Base-by-base conservation (phyloP, 2,329 filamentous ascomycete genomes). In the Colletotrichum brevisporum region DNA sequence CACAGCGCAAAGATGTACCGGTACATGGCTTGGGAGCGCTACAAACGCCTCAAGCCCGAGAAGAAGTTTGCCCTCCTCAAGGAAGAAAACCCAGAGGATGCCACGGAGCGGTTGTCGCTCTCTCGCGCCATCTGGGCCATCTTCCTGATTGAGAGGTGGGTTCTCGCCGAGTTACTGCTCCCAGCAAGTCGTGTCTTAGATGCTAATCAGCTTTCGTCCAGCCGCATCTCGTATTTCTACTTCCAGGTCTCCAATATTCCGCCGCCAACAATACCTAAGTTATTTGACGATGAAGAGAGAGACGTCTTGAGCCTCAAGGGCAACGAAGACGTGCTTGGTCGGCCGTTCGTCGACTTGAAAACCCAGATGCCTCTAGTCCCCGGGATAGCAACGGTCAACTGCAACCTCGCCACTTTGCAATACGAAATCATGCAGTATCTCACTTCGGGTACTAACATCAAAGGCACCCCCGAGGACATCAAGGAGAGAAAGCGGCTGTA, bases 21-120 rank as follows among this genome's bases (percentile, higher is more conserved):
- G 6, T 69, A 61, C 39, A 69, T 69, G 67, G 67, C 67, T 0
- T 69, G 67, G 67, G 67, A 69, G 26, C 62, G 62, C 13, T 69
- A 69, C 16, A 69, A 69, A 45, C 67, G 67, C 18, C 54, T 67
- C 15, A 57, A 60, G 21, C 63, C 67, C 2, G 55, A 67, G 26
- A 27, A 21, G 21, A 54, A 26, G n/a, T 69, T 69, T n/a, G 51
- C 62, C 15, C 41, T 51, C 2, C 62, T 69, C 13, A 43, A 52
- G 2, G 45, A 56, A 10, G 51, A 66, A 3, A 45, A 66, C 39
- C 55, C 67, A 0, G 48, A 45, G 4, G 62, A 69, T 16, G 27
- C 21, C 0, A 45, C 6, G n/a, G 67, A 69, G 39, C 55, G 57
- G 45, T 24, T 69, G 9, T 36, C 41, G 8, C 60, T 69, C n/a